Conservation (phyloP, 2,329 filamentous ascomycete species). For the Stemphylium beticola region DNA sequence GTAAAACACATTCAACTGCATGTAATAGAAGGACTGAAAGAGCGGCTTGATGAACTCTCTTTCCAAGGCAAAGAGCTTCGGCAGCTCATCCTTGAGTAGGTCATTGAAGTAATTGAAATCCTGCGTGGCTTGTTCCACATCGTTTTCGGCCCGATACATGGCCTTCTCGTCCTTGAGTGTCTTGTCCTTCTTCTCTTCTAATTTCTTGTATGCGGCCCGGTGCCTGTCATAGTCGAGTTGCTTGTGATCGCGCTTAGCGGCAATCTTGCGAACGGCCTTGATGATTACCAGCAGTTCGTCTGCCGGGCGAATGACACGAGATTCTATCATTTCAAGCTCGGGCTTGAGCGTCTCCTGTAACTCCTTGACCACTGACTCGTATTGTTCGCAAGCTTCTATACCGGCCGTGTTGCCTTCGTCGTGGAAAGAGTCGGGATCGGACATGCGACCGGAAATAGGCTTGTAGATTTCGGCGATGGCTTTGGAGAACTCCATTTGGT, state of each 20-base stretch:
- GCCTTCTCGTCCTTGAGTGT: conserved; percentile 96
- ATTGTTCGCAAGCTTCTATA: conserved; percentile 94
- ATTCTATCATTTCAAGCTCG: conserved; percentile 97
- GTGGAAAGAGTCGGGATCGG: conserved; percentile 83
- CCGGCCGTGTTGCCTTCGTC: conserved; percentile 89
- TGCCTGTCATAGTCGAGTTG: conserved; percentile 95
- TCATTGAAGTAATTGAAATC: conserved; percentile 99
- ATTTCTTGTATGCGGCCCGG: conserved; percentile 82
- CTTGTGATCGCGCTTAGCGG: conserved; percentile 93
- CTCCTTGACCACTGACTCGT: conserved; percentile 88
- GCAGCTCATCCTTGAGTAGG: conserved; percentile 92
- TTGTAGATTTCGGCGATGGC: conserved; percentile 97
- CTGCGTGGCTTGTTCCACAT: conserved; percentile 88
- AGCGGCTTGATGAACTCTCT: conserved; percentile 94
- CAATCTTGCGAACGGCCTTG: conserved; percentile 90
- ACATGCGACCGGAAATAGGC: conserved; percentile 93
- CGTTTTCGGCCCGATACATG: conserved; percentile 91
- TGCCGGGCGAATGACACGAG: conserved; percentile 85
- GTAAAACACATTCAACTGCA: conserved; percentile 99
- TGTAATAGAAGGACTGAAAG: conserved; percentile 99
- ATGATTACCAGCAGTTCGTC: conserved; percentile 94
- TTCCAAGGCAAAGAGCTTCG: conserved; percentile 87
- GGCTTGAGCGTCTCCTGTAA: conserved; percentile 86
- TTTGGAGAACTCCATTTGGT: conserved; percentile 98
- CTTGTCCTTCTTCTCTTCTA: conserved; percentile 98